A percentile compares a stretch with the other conserved stretches of the same genome.
Conservation (phyloP, 805 yeast species). For the Pichia cabralensis region DNA sequence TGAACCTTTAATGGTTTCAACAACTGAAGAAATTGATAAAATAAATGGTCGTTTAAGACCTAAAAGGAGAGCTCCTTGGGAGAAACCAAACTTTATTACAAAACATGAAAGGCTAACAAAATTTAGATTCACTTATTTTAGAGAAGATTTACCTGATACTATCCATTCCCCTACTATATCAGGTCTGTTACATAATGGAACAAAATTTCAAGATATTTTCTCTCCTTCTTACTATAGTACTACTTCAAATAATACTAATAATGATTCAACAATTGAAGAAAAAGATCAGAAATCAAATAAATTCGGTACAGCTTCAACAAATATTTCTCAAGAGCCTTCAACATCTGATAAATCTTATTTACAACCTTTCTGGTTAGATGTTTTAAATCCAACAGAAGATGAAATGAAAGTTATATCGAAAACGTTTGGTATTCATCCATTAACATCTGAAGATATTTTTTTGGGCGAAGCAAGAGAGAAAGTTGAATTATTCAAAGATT, state of each 20-base stretch:
- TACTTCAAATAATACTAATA: background rate
- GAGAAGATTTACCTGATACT: slow-evolving; percentile 84
- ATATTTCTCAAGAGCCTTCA: background rate
- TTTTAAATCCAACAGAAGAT: slow-evolving; percentile 87
- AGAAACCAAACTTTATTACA: slow-evolving; percentile 18
- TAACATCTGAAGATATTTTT: slow-evolving; percentile 91
- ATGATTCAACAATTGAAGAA: too few relatives aligned
- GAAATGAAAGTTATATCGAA: slow-evolving; percentile 89
- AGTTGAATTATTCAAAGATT: slow-evolving; percentile 84
- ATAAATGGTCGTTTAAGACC: slow-evolving; percentile 65
- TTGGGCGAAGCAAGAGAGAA: slow-evolving; percentile 92
- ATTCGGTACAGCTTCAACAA: too few relatives aligned
- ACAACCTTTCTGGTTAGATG: slow-evolving; percentile 85
- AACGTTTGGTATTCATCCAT: slow-evolving; percentile 90
- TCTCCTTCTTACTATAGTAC: slow-evolving; percentile 31
- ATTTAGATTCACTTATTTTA: slow-evolving; percentile 80
- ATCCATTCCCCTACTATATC: slow-evolving; percentile 83
- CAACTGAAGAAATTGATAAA: slow-evolving; percentile 47
- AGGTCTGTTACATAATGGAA: slow-evolving; percentile 51
- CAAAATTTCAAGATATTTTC: slow-evolving; percentile 53
- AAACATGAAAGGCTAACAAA: slow-evolving; percentile 29
- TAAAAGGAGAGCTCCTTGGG: slow-evolving; percentile 69
- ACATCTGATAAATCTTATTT: slow-evolving; percentile 4
- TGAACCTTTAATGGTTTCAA: slow-evolving; percentile 19
- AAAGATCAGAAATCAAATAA: too few relatives aligned